Evolutionary conservation across 2,329 filamentous ascomycete genomes (phyloP), one percentile per base, ranked within the genome.

Genomic region (Fusarium falciforme): DNA sequence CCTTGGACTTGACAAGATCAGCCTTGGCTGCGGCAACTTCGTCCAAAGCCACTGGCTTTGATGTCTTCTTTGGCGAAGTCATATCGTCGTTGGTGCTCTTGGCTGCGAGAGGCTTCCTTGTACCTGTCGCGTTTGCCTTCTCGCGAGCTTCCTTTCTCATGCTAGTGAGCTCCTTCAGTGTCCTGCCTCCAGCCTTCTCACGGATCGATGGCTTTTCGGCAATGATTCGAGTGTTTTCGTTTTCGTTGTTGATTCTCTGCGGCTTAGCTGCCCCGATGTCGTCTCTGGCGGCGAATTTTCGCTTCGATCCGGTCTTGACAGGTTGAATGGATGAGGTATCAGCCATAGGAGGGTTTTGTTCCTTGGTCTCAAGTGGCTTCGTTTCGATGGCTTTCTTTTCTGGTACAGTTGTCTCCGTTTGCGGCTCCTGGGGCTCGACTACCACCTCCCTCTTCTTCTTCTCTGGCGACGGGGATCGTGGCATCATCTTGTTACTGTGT

Each of bases 61-160:
- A 57, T 4, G 71, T 73, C 78, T 92, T 92, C 77, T 86, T 89
- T 0, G 90, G 90, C 3, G 91, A 91, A 33, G 84, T 83, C 49
- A 92, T 78, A 73, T 89, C 87, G 64, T 90, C 85, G 76, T 92
- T 92, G 17, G 88, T 87, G 80, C 84, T 92, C 81, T 92, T 92
- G 54, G 84, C 83, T 9, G 85, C 82, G 12, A 91, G 82, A 2
- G 89, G 87, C 66, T 85, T 88, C 59, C 89, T 85, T 38, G 80
- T 72, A 25, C 79, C 77, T 12, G 78, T 75, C 8, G 76, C 68
- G n/a, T 78, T 76, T 10, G 78, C 71, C 54, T 77, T 81, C 54
- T 83, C 81, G 60, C 80, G 80, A 5, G 75, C 75, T n/a, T 87
- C 86, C 64, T 83, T 86, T 63, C 82, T 84, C 62, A 82, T 80